A percentile compares a stretch with the other conserved stretches of the same genome.
These are phyloP conservation scores for Fraxinus quadrangulata DNA, from an alignment of 257 asterid species.

Conservation along the genomic window DNA sequence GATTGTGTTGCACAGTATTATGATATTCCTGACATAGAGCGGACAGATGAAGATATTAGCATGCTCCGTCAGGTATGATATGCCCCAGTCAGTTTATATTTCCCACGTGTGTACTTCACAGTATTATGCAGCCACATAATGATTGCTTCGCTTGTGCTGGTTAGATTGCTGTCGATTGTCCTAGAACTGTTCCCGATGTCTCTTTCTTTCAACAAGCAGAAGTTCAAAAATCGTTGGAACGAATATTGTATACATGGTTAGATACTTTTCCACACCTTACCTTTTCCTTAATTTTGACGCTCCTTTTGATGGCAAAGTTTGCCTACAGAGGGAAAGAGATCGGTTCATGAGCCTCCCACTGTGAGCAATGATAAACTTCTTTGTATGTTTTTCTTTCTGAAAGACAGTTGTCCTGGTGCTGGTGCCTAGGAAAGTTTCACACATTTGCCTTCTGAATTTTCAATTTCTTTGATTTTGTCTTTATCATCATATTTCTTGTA, in stretches of 20 bases:
- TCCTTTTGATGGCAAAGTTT: background rate
- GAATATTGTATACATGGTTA: constrained; percentile 87
- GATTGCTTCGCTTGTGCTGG: constrained; percentile 27
- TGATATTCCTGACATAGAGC: constrained; percentile 79
- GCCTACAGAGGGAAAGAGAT: background rate
- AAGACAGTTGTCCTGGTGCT: background rate
- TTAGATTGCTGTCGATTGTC: constrained; percentile 94
- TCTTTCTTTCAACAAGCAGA: constrained; percentile 85
- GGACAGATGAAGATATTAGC: constrained; percentile 91
- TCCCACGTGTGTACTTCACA: constrained; percentile 18
- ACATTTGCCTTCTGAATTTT: background rate
- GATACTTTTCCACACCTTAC: constrained; percentile 24
- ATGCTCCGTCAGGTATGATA: constrained; percentile 92
- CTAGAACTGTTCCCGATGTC: constrained; percentile 95
- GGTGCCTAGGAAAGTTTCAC: background rate
- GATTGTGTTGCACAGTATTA: constrained; percentile 90
- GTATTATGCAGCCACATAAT: constrained; percentile 17
- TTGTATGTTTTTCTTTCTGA: background rate
- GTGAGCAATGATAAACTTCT: background rate
- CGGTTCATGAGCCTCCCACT: background rate
- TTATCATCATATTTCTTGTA: background rate
- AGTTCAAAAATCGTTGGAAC: constrained; percentile 91
- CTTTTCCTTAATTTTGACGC: background rate
- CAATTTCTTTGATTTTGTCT: background rate
- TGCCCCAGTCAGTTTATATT: constrained; percentile 21